Evolutionary conservation across 177 flowering plant species (phyloP).

Genomic region (Vitis hybrid): DNA sequence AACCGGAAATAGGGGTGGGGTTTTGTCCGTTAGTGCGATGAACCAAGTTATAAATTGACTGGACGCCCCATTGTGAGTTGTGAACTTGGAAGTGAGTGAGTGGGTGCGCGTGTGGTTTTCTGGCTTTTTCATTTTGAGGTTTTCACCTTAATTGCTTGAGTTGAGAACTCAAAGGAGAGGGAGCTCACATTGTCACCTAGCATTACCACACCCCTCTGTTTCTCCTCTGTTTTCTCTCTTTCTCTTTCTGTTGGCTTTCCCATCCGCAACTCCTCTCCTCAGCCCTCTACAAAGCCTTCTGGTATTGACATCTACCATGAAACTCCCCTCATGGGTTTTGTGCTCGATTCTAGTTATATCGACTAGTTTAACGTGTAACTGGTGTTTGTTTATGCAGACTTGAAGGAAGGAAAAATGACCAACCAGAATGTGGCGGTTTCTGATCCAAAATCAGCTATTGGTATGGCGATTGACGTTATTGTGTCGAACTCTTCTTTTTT

Average conservation of each 20-base stretch:
- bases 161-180: too few species aligned
- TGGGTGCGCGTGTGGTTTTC: constrained; percentile 14
- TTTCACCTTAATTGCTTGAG: neutral
- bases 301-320: neutral
- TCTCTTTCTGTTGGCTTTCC: neutral
- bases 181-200: constrained; percentile 3
- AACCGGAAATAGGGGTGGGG: constrained; percentile 3
- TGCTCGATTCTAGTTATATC: neutral
- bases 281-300: neutral
- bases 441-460: constrained; percentile 32
- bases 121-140: neutral
- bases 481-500: constrained; percentile 34
- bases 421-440: constrained; percentile 56
- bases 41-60: constrained; percentile 34
- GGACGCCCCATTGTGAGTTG: neutral
- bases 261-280: neutral
- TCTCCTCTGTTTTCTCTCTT: constrained; percentile 9
- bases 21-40: constrained; percentile 26
- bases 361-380: neutral
- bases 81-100: too few species aligned
- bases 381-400: neutral
- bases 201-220: neutral
- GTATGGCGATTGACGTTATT: constrained; percentile 30
- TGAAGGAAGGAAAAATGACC: constrained; percentile 37
- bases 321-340: neutral